These are phyloP conservation scores for Erythrobasidium hasegawianum DNA, from an alignment of 1,284 basidiomycete species.

Conservation along the genomic window DNA sequence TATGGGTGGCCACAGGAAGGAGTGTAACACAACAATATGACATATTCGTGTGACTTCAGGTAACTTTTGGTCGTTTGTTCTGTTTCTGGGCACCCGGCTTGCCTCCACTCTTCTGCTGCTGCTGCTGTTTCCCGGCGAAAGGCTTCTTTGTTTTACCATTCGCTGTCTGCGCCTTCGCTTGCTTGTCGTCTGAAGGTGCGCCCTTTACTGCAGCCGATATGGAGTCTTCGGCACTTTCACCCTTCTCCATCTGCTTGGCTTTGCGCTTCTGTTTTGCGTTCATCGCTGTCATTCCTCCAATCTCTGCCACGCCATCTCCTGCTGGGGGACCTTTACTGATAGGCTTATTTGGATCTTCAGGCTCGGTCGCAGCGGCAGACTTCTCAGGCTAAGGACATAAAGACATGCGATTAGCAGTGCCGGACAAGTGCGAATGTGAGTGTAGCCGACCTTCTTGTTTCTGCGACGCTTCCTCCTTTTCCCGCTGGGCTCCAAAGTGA, in stretches of 20 bases:
- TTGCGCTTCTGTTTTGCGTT: slow-evolving; percentile 12
- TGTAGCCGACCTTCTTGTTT: not conserved
- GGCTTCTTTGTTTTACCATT: not conserved
- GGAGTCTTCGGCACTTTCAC: not conserved
- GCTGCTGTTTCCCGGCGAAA: too few species aligned
- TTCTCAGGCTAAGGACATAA: not conserved
- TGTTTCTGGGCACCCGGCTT: too few species aligned
- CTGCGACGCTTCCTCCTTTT: slow-evolving; percentile 5
- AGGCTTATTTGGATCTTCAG: not conserved
- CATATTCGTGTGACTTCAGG: too few species aligned
- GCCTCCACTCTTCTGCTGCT: too few species aligned
- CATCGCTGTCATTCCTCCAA: slow-evolving; percentile 3
- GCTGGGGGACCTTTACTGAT: not conserved
- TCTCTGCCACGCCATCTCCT: not conserved
- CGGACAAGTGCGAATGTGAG: not conserved
- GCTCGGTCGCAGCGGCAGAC: not conserved
- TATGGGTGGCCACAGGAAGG: too few species aligned
- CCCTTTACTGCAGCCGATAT: not conserved
- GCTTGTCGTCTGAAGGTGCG: not conserved
- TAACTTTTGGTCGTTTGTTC: too few species aligned
- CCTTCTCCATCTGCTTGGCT: not conserved
- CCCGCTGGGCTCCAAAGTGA: not conserved
- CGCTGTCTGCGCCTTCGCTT: not conserved
- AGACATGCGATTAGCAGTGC: not conserved
- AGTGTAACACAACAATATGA: too few species aligned